phyloP scores from a whole-genome alignment of 768 basidiomycete genomes.

The Russula sp. region DNA sequence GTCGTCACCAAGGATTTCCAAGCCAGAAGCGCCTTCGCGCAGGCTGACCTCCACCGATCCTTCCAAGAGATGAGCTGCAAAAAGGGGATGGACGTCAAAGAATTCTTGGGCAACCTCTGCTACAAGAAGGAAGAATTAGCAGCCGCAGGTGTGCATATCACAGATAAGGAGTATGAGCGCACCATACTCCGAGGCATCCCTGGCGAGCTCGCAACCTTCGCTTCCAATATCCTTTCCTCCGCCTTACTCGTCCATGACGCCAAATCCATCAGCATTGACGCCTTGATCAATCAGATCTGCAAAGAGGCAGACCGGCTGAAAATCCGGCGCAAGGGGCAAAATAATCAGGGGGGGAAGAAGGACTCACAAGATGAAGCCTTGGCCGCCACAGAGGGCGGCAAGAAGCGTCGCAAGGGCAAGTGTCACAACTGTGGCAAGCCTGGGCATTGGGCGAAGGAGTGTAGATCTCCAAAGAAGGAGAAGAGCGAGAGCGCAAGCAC shows the following conservation, averaged over 20 bases:
- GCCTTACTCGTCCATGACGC: not conserved
- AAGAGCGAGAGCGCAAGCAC: no score
- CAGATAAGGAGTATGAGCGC: not conserved
- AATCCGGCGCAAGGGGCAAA: not conserved
- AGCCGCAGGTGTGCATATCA: no score
- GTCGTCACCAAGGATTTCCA: no score
- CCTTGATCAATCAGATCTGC: not conserved
- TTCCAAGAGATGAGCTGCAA: no score
- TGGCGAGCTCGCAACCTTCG: not conserved
- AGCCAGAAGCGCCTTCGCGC: no score
- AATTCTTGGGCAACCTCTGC: no score
- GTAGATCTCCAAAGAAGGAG: not conserved
- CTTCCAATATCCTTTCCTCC: not conserved
- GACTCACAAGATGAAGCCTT: not conserved
- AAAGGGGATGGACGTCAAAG: no score
- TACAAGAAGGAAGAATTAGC: no score
- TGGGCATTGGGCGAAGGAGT: not conserved
- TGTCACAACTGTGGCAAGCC: not conserved
- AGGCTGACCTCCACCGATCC: no score
- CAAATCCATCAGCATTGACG: not conserved
- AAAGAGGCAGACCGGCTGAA: not conserved
- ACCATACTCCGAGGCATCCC: not conserved
- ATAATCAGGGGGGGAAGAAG: not conserved
- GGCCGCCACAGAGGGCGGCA: not conserved
- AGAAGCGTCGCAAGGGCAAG: constrained; percentile 4